Base-by-base conservation (phyloP, 116 monocot genomes). In the Phalaenopsis hybrid region DNA sequence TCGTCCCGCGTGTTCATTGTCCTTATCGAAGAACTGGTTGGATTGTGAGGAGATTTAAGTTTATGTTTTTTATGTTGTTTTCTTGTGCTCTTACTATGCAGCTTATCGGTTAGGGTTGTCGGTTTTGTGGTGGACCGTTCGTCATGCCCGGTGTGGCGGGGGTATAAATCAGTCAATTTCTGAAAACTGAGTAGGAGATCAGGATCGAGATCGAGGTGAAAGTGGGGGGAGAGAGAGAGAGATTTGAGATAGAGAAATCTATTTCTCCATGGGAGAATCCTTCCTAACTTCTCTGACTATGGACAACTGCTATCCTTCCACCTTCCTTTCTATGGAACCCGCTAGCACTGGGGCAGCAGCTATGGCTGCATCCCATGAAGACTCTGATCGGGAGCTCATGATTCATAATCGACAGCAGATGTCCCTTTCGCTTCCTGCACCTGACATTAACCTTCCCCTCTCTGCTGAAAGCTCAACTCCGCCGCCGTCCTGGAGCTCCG, bases 371-470 rank as follows among this genome's bases (percentile, higher is more conserved):
- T 67, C 82, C n/a, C 82, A 84, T 61, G 86, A 86, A 9, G 87
- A 89, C 44, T 77, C 77, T 13, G 89, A 87, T 45, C 79, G 89
- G 7, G 88, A 88, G 75, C 57, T 87, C 80, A 78, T 87, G 81
- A 88, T 72, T 28, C 37, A 72, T 23, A 34, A 31, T 31, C 72
- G 72, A 4, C 72, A 72, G 37, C 72, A 72, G 37, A 72, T 89
- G 16, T 51, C 76, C 49, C 90, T 89, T 25, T 84, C 89, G 41
- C 82, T 79, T 25, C 89, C 72, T 13, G 72, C 93, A 1, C 90
- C 90, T 20, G 93, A 93, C 79, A 93, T 93, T 86, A 93, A 93
- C 84, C 89, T 90, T 21, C 93, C 93, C 9, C 85, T 91, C 20
- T 89, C 89, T 6, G 82, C 86, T 6, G 92, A 92, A 37, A 79